Conservation (phyloP, 768 basidiomycete genomes). For the Serpula lacrymans region DNA sequence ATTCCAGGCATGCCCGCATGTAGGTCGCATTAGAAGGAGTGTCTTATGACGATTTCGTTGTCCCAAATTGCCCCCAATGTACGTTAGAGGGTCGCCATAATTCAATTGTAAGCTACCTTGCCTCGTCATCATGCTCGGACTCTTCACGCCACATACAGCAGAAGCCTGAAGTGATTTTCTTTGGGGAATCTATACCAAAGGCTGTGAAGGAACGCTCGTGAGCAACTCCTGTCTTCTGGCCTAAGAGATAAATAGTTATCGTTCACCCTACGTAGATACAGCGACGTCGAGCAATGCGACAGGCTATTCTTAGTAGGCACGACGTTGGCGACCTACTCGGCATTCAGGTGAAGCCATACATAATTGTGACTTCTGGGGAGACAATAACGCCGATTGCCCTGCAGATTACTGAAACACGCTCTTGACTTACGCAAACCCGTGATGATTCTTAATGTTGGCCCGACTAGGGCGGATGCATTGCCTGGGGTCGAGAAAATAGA, state of each 20-base stretch:
- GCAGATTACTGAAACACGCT: slow-evolving; percentile 77
- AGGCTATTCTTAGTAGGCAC: slow-evolving; percentile 82
- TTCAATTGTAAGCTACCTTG: slow-evolving; percentile 47
- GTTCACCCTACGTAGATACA: slow-evolving; percentile 40
- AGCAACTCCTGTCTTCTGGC: slow-evolving; percentile 19
- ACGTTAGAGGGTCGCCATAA: slow-evolving; percentile 51
- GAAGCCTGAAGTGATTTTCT: slow-evolving; percentile 84
- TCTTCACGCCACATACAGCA: slow-evolving; percentile 40
- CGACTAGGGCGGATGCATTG: slow-evolving; percentile 76
- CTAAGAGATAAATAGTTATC: not conserved
- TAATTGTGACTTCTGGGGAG: not conserved
- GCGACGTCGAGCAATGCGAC: slow-evolving; percentile 55
- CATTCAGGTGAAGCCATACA: slow-evolving; percentile 59
- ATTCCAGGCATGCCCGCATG: no score
- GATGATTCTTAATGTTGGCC: slow-evolving; percentile 82
- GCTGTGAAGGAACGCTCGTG: slow-evolving; percentile 70
- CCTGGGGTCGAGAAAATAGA: slow-evolving; percentile 77
- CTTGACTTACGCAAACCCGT: slow-evolving; percentile 72
- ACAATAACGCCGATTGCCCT: slow-evolving; percentile 2
- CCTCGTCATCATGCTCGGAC: not conserved
- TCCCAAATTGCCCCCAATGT: slow-evolving; percentile 78
- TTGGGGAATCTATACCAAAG: slow-evolving; percentile 81
- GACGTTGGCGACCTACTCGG: slow-evolving; percentile 90
- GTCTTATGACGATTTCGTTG: slow-evolving; percentile 70
- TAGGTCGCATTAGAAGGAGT: slow-evolving; percentile 82